A percentile compares a stretch with the other conserved stretches of the same genome.
phyloP scores from a whole-genome alignment of 257 asterid species.

The Jacaranda mimosifolia region DNA sequence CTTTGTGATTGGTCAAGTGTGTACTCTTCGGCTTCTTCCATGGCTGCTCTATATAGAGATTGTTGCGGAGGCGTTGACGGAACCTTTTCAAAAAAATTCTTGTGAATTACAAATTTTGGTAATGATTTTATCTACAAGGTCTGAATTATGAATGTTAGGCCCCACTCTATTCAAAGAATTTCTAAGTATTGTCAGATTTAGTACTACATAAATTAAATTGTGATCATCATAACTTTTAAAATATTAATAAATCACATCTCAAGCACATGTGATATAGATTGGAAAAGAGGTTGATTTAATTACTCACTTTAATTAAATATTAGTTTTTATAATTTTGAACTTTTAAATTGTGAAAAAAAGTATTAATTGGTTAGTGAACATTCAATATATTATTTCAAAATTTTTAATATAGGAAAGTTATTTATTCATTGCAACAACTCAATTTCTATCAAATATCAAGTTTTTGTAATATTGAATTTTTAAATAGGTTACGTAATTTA shows the following conservation, averaged over 20 bases:
- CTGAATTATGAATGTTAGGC: not conserved
- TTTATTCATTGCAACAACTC: too few species aligned
- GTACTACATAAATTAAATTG: not conserved
- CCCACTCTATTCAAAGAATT: not conserved
- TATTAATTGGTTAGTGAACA: too few species aligned
- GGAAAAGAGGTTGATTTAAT: too few species aligned
- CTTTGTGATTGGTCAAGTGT: conserved; percentile 17
- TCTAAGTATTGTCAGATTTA: too few species aligned
- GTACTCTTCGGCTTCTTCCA: conserved; percentile 5
- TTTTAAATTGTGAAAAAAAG: too few species aligned
- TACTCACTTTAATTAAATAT: too few species aligned
- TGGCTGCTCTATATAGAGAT: not conserved
- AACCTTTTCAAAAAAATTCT: not conserved
- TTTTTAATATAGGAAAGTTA: too few species aligned
- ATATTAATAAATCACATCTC: not conserved
- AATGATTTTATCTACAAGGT: not conserved
- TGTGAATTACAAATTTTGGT: not conserved
- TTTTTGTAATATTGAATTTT: too few species aligned
- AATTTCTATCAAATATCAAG: too few species aligned
- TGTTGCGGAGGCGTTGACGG: not conserved
- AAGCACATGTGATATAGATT: not conserved
- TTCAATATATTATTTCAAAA: too few species aligned
- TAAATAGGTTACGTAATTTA: too few species aligned
- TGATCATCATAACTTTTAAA: not conserved
- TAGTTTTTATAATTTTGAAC: too few species aligned